Evolutionary conservation across 2,329 filamentous ascomycete species (phyloP), one percentile per base, ranked within the genome.

Genomic region (Colletotrichum sansevieriae): DNA sequence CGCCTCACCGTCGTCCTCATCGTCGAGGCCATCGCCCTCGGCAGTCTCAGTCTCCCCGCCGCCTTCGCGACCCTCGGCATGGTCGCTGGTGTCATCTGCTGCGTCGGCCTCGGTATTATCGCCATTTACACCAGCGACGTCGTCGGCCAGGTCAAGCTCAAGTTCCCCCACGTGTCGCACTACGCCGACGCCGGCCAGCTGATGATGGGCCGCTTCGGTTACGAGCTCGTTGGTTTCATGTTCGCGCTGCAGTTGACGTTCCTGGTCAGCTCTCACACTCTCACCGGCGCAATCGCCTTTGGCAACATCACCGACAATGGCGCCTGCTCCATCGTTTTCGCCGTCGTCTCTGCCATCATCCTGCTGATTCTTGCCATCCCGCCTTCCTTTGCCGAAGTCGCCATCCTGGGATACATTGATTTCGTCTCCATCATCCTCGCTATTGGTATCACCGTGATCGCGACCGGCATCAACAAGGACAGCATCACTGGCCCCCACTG

Each of bases 271-370:
- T 91, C 90, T n/a, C 92, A 94, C 78, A 83, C 91, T 59, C 80
- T 93, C 70, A 92, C 90, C 0, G 92, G 92, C 72, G 86, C 85
- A 37, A 90, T 92, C 73, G 90, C 90, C 72, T 87, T 92, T 78
- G 89, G 89, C 73, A 88, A 84, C 58, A 82, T 93, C 59, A 89
- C 89, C 4, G 77, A 86, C 3, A 84, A 91, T 70, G 86, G 76
- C 55, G 74, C 78, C 15, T 85, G 83, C 77, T 81, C 81, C 20
- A 73, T 85, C 52, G 78, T 82, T 58, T 85, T 84, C 69, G 79
- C 79, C 35, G 78, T 83, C 51, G 78, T 84, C 25, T 83, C 82
- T 3, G 83, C 81, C 39, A 78, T 85, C 51, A 78, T 85, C 59
- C 77, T 85, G 37, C 79, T 84, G 15, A 11, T 83, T 33, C 73